Base-by-base conservation (phyloP, 2,329 filamentous ascomycete genomes). In the Cytospora paraplurivora region DNA sequence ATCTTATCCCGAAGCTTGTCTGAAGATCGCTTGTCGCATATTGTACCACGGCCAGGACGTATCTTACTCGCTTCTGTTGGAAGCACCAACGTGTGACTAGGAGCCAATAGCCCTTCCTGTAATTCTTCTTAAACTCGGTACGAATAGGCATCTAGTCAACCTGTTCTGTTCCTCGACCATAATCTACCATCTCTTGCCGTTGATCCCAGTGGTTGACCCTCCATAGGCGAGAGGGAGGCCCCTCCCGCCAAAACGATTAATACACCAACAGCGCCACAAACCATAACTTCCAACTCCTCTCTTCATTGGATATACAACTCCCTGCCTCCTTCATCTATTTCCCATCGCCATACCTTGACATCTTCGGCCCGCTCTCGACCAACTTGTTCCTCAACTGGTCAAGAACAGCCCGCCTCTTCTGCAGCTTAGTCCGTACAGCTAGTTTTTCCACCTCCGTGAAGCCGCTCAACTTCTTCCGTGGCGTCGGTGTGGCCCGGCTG, bases 381-480 rank as follows among this genome's bases (percentile, higher is more conserved):
- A 86, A 75, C 66, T 77, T 81, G 6, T 68, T 72, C 74, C 76
- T 80, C 57, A 89, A 72, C 72, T 83, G 84, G 37, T 75, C 75
- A 34, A 86, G 75, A 10, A 87, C 81, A 4, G 78, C 81, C 69
- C 80, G 80, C 68, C 85, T 78, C 66, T 77, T 81, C n/a, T 79
- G 78, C 66, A 80, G 75, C 73, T 82, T 85, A 63, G 80, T 78
- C 74, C 81, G 85, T 62, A 88, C 72, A 34, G 79, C 78, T 34
- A 75, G 76, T 76, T 86, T 88, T 71, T 89, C 87, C 59, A 82
- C 79, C 37, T 78, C 76, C 63, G 81, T 85, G 68, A 85, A 89
- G 19, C 85, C 85, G 65, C 81, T 86, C 62, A 88, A 69, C 78
- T 87, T 88, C 77, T 85, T 88, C 51, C 85, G 77, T 2, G 84